Evolutionary conservation across 495 filamentous ascomycete species (phyloP).

Genomic region (Friedmanniomyces simplex): DNA sequence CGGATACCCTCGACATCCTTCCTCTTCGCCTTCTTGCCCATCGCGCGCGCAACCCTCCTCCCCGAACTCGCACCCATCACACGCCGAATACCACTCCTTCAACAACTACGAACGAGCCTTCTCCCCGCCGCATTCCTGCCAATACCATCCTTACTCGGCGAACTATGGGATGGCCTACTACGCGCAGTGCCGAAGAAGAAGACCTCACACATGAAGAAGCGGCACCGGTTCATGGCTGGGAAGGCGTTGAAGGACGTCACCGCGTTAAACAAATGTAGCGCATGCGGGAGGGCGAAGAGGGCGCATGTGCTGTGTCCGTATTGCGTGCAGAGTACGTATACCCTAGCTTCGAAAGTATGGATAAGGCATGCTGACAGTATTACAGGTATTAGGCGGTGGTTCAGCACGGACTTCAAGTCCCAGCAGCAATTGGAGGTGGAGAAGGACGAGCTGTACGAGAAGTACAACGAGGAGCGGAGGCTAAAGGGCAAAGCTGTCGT

Average conservation of each 20-base stretch:
- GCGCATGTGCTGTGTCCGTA: conserved; percentile 78
- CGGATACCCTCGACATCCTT: conserved; percentile 22
- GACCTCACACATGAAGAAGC: conserved; percentile 92
- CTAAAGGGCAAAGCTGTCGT: conserved; percentile 2
- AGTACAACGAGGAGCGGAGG: conserved; percentile 13
- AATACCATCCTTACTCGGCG: conserved; percentile 49
- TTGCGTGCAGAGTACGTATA: conserved; percentile 57
- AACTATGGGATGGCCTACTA: conserved; percentile 85
- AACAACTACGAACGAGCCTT: conserved; percentile 12
- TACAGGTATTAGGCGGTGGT: conserved; percentile 20
- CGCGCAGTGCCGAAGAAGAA: conserved; percentile 97
- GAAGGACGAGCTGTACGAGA: conserved; percentile 3
- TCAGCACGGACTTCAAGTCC: conserved; percentile 14
- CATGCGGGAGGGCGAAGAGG: conserved; percentile 77
- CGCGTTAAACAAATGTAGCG: conserved; percentile 72
- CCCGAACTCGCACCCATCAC: conserved; percentile 21
- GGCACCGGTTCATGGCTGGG: conserved; percentile 83
- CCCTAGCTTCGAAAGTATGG: not conserved
- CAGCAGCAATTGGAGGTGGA: conserved; percentile 11
- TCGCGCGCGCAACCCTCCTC: conserved; percentile 26
- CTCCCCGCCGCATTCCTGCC: conserved; percentile 23
- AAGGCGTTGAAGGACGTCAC: conserved; percentile 88
- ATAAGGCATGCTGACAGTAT: not conserved
- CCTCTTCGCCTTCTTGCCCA: conserved; percentile 27
- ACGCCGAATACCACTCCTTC: conserved; percentile 14